Evolutionary conservation across 345 rosid species (phyloP), one percentile per base, ranked within the genome.

Genomic region (Pugionium cornutum): DNA sequence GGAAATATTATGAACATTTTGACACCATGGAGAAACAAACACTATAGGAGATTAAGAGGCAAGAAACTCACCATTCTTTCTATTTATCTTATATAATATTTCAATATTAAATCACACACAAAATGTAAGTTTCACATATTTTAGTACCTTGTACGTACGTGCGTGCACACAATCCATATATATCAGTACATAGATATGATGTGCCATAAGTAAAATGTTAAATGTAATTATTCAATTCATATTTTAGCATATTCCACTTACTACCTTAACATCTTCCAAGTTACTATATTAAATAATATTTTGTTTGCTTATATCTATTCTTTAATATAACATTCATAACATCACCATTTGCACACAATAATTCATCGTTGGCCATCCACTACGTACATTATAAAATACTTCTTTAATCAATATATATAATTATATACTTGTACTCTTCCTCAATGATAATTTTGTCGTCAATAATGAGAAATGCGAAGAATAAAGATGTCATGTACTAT

Each of bases 131-230:
- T 25, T 39, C 41, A 25, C 42, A 31, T 67, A 39, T 37, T 37
- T 57, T 48, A 48, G 50, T 47, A 41, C 37, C 49, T 31, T 50
- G 33, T 57, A 56, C 71, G 49, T 67, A 50, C 72, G 57, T 57
- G 64, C 18, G 18, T 18, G 18, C 72, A 57, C 42, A 48, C 42
- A 57, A 67, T 9, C 27, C 31, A 56, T 46, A 18, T 56, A 58
- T 45, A 27, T 18, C 18, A 18, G 18, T 18, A 18, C 18, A 9
- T 5, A 18, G 27, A 62, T 48, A 50, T 53, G 35, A 0, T 7
- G 5, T 54, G 35, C 9, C 44, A 53, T 5, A 25, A 10, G 43
- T 11, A 34, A 53, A 51, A 18, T 43, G 3, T 10, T 53, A 53
- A 39, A 61, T 29, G 11, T 48, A 29, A 28, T 47, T 37, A 47